Conservation (phyloP, 2,329 filamentous ascomycete species). For the Monosporascus sp. region DNA sequence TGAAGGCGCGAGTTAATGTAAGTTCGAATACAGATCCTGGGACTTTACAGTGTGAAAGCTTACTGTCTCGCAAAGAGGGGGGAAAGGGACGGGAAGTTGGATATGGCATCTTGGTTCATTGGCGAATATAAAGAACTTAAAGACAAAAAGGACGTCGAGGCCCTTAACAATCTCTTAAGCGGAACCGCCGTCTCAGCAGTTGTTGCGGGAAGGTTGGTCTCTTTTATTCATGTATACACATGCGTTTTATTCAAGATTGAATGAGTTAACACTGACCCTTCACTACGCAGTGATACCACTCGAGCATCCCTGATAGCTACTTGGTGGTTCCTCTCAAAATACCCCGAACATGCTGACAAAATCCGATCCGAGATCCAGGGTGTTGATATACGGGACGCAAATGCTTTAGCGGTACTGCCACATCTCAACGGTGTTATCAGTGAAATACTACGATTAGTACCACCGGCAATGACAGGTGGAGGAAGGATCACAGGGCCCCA, state of each 20-base stretch:
- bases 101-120: too few species aligned
- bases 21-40: neutral
- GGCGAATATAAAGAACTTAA: too few species aligned
- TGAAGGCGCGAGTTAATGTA: neutral
- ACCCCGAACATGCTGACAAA: conserved; percentile 9
- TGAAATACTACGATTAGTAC: conserved; percentile 10
- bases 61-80: conserved; percentile 11
- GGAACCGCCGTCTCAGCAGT: conserved; percentile 6
- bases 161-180: too few species aligned
- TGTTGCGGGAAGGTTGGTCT: conserved; percentile 9
- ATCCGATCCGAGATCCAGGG: conserved; percentile 7
- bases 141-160: too few species aligned
- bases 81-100: too few species aligned
- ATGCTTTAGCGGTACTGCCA: conserved; percentile 5
- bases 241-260: too few species aligned
- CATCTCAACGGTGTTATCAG: conserved; percentile 14
- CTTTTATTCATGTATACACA: too few species aligned
- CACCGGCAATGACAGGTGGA: conserved; percentile 11
- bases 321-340: conserved; percentile 6
- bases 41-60: neutral
- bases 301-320: conserved; percentile 10
- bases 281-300: conserved; percentile 16
- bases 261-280: too few species aligned
- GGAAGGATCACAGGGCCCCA: conserved; percentile 10
- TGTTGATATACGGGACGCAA: conserved; percentile 6